Evolutionary conservation across 257 asterid species (phyloP).

Genomic region (Thymus mandschuricus): DNA sequence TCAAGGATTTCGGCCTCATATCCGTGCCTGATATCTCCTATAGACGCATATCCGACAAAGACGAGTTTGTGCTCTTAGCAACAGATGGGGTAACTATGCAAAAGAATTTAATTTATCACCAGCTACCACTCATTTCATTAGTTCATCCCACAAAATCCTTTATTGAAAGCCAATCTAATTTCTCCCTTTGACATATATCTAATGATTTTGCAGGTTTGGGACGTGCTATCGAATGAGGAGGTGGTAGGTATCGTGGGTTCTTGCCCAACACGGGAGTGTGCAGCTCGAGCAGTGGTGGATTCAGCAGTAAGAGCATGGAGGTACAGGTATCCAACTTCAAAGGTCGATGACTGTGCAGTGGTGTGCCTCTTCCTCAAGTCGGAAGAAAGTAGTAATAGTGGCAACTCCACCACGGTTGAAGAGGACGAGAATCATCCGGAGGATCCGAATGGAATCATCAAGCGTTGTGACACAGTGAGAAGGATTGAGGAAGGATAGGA

Average conservation of each 20-base stretch:
- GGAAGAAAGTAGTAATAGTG: slow-evolving; percentile 29
- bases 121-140: background rate
- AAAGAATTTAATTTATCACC: background rate
- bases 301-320: slow-evolving; percentile 54
- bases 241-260: slow-evolving; percentile 58
- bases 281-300: slow-evolving; percentile 56
- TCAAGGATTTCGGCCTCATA: slow-evolving; percentile 72
- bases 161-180: too few relatives aligned
- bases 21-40: slow-evolving; percentile 68
- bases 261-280: slow-evolving; percentile 47
- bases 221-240: slow-evolving; percentile 57
- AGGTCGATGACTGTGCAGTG: slow-evolving; percentile 68
- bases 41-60: slow-evolving; percentile 57
- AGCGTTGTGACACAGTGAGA: slow-evolving; percentile 34
- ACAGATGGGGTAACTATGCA: slow-evolving; percentile 63
- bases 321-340: slow-evolving; percentile 54
- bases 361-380: slow-evolving; percentile 62
- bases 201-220: slow-evolving; percentile 54
- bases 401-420: slow-evolving; percentile 27
- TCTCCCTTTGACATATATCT: too few relatives aligned
- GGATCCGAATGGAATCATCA: slow-evolving; percentile 26
- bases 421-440: background rate
- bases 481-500: slow-evolving; percentile 13
- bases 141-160: too few relatives aligned
- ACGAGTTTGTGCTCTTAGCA: slow-evolving; percentile 67